Evolutionary conservation across 202 grass and related monocot genomes (phyloP), one percentile per base, ranked within the genome.

Genomic region (Saccharum hybrid): DNA sequence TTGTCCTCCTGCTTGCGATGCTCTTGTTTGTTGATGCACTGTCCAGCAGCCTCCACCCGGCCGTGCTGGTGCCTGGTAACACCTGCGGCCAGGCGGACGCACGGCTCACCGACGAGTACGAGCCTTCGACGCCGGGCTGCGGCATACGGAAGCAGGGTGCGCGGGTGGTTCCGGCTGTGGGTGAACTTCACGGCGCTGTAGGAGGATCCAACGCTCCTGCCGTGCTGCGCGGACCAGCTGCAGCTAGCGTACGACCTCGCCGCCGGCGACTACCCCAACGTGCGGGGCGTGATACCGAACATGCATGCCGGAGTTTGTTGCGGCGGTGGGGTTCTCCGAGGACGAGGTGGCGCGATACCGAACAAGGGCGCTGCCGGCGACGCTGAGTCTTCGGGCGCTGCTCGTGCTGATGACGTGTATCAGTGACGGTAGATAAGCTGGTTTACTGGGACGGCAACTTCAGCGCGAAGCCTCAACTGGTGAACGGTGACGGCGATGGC

Each of bases 141-240:
- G 65, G 65, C 8, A 19, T 10, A 3, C 18, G 16, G 65, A 39
- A 5, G 34, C 65, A 39, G 65, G 64, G 33, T 3, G 0, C 65
- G 18, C 16, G 16, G 65, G 3, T 68, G 65, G 65, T 68, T 68
- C 65, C 65, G 65, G 16, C 65, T 68, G 16, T 68, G 65, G 65
- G 65, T 39, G 8, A 68, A 68, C 65, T 39, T 33, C 65, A 68
- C 33, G 16, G 16, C 16, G 8, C 34, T 68, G 65, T 34, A 39
- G 65, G 34, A 38, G 65, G 65, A 68, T 16, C 34, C 65, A 6
- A 6, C 34, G 1, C 65, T 68, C 34, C 34, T 39, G 65, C 65
- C 65, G 34, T 68, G 65, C 65, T 68, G 39, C 34, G 34, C 14
- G 8, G 65, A 68, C 34, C 65, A 39, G 65, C 65, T 68, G 1